phyloP scores from a whole-genome alignment of 129 eudicot species.

The Centaurea solstitialis region DNA sequence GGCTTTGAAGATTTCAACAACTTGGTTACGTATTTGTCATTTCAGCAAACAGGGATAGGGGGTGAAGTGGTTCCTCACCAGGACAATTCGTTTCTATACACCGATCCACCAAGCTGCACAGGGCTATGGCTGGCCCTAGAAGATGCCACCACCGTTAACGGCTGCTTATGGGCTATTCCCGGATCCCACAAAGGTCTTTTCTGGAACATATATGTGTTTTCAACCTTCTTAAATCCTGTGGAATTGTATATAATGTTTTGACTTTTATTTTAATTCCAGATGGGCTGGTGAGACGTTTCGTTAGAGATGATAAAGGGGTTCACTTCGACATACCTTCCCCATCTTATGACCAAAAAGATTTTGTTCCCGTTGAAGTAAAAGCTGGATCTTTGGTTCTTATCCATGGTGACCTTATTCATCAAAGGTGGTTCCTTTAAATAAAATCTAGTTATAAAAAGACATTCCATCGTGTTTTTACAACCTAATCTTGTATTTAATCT shows the following conservation, averaged over 20 bases:
- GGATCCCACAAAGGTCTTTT: conserved; percentile 82
- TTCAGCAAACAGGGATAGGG: conserved; percentile 98
- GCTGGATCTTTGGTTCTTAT: conserved; percentile 90
- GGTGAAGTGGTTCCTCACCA: conserved; percentile 98
- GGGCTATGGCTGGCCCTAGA: conserved; percentile 98
- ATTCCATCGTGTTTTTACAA: too few species aligned
- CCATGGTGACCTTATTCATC: conserved; percentile 97
- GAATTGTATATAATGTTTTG: not conserved
- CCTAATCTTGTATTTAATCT: conserved; percentile 6
- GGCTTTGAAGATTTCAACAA: not conserved
- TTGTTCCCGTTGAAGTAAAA: conserved; percentile 94
- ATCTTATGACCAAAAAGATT: conserved; percentile 73
- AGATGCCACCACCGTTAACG: conserved; percentile 82
- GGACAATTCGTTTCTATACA: conserved; percentile 89
- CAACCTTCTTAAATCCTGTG: not conserved
- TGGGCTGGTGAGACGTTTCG: conserved; percentile 85
- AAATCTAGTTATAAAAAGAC: not conserved
- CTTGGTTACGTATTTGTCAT: conserved; percentile 1
- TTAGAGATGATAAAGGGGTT: conserved; percentile 86
- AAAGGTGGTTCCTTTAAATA: conserved; percentile 56
- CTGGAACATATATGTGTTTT: not conserved
- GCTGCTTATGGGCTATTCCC: conserved; percentile 99
- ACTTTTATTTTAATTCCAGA: conserved; percentile 34
- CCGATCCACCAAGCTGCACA: conserved; percentile 90
- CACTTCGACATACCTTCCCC: conserved; percentile 88